Evolutionary conservation across 768 basidiomycete species (phyloP), one percentile per base, ranked within the genome.

Genomic region (Rhodotorula paludigena): DNA sequence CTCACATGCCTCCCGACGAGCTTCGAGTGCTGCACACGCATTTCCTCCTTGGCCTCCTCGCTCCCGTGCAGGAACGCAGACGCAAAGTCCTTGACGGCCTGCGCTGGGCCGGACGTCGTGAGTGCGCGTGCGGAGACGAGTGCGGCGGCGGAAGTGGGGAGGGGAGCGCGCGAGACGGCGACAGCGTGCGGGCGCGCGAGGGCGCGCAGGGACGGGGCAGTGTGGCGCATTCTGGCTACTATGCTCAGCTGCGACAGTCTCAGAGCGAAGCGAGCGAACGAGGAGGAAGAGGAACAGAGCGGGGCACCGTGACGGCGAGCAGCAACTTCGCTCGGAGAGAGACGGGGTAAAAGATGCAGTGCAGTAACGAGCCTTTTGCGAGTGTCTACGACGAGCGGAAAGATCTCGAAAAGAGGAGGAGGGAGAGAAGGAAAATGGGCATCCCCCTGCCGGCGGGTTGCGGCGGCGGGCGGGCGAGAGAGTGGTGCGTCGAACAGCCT

Each of bases 1-100:
- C 70, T 25, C 30, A 72, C 70, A 30, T 92, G 91, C 65, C 94
- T 82, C 41, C 90, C 94, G 47, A 99, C 88, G 14, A 93, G 80
- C 74, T 86, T 84, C 4, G 90, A 92, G 77, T 98, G 92, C 75
- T 93, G 89, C 63, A 85, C 84, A 52, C 83, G 80, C 64, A 88
- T 87, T 44, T 86, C 89, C 75, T 83, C 82, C 79, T 89, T 88
- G 52, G 93, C 93, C 75, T 92, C 87, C 53, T 86, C 86, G 38
- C 90, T 92, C n/a, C 96, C 96, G 78, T 98, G 92, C 64, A 99
- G 81, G 62, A 99, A 77, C 28, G 88, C 85, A 3, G 38, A 45
- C 35, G 62, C 62, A 44, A 53, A 57, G 35, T 47, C 51, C 35
- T 51, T 53, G 56, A 68, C 66, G n/a, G 56, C 44, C 8, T 25